Base-by-base conservation (phyloP, 805 yeast genomes). In the Yamadazyma tumulicola region DNA sequence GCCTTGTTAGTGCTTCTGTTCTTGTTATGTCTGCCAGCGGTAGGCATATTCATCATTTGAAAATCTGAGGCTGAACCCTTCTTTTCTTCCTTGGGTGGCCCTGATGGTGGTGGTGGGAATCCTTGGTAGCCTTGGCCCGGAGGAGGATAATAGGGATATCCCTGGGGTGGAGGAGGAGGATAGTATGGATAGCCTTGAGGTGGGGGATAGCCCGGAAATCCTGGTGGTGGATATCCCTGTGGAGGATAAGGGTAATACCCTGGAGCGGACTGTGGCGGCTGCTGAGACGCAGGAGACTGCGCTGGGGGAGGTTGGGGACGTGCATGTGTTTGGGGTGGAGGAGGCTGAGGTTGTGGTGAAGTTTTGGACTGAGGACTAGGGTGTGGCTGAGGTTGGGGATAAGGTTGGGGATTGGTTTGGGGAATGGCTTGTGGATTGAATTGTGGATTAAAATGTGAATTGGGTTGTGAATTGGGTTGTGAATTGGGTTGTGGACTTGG, bases 1-100 rank as follows among this genome's bases (percentile, higher is more conserved):
- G 75, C 80, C 47, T 79, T 77, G 46, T 75, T 75, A 22, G 64
- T 56, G 16, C 52, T 60, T 33, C 60, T 54, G 48, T 65, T 75
- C 49, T 69, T 68, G 34, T 58, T 47, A 34, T 26, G 39, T 34
- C 49, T 57, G 15, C 49, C 59, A 4, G 69, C 62, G 5, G 67
- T 45, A 4, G 83, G 84, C 60, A 75, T 62, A 23, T 59, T 57
- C 45, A 57, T 61, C 50, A 76, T 57, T 3, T 78, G 34, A 19
- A 32, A 29, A 12, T 62, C 31, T 59, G 74, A 65, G 12, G 64
- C 48, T 6, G 65, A 49, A 17, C 64, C 60, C 29, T 35, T 35
- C 20, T 31, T 31, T 8, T 34, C 39, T 15, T 31, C 33, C n/a
- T n/a, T n/a, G 3, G 22, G 31, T 11, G 26, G 12, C 17, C 25